Evolutionary conservation across 371 early-diverging fungal species (phyloP).

Genomic region (Mortierella sp.): DNA sequence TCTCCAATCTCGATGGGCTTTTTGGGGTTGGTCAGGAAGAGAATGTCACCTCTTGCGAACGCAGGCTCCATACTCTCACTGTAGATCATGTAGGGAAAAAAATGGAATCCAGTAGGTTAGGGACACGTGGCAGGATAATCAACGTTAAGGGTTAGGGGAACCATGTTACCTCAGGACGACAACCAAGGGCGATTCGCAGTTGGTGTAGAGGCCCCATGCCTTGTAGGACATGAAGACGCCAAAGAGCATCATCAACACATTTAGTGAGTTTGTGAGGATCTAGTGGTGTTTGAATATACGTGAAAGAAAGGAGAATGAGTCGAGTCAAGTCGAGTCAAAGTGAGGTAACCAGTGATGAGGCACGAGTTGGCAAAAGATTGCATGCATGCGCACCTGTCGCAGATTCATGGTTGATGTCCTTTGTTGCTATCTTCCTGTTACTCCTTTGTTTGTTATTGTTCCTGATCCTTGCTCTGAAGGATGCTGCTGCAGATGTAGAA

Average conservation of each 20-base stretch:
- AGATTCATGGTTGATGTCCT: conserved; percentile 20
- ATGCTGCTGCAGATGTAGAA: background rate
- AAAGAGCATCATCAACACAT: conserved; percentile 86
- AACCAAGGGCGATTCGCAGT: conserved; percentile 98
- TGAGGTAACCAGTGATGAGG: no score
- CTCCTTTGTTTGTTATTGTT: background rate
- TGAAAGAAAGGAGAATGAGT: background rate
- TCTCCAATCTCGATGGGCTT: conserved; percentile 91
- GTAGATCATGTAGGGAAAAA: background rate
- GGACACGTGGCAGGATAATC: conserved; percentile 10
- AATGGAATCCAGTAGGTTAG: background rate
- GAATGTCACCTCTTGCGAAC: conserved; percentile 97
- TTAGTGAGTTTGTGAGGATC: conserved; percentile 74
- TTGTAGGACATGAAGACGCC: conserved; percentile 99
- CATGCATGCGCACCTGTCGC: conserved; percentile 22
- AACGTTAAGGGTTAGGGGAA: no score
- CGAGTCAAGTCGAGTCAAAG: background rate
- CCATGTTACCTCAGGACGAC: conserved; percentile 88
- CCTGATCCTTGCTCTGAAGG: no score
- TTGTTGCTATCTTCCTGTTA: background rate
- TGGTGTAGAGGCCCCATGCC: conserved; percentile 84
- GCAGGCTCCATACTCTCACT: conserved; percentile 99
- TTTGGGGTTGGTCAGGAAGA: conserved; percentile 85
- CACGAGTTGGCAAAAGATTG: no score
- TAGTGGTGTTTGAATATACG: conserved; percentile 6